Base-by-base conservation (phyloP, 2,329 filamentous ascomycete species). In the Pleomassaria siparia region DNA sequence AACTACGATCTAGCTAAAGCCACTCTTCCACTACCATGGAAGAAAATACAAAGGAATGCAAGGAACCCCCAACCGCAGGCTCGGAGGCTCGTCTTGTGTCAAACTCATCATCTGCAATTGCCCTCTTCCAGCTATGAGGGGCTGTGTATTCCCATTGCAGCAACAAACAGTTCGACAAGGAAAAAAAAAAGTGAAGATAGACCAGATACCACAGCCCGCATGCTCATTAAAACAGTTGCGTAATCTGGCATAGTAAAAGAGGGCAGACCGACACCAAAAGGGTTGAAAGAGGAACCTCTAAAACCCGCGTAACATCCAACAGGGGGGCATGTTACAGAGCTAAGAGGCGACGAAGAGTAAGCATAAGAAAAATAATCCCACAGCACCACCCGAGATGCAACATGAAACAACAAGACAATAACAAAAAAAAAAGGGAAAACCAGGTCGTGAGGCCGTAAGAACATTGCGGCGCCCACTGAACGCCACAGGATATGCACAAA, bases 401-500 rank as follows among this genome's bases (percentile, higher is more conserved):
- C 25, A 57, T n/a, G n/a, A n/a, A n/a, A 56, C 32, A 12, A 47
- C 40, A 47, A 46, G 15, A 53, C 48, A 54, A 59, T 42, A 46
- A 37, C 49, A 55, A 59, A 60, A 54, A 51, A 37, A 44, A 62
- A 60, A 52, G 48, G 59, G 61, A 43, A 32, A 49, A 57, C 56
- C 32, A 53, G 61, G 56, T 72, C 69, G 60, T 72, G 54, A 72
- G 65, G 69, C 67, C 69, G 60, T 64, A 49, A 62, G 54, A 66
- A 68, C 51, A 55, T 57, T 54, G 61, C 48, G 49, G 51, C 55
- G 57, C 55, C 28, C 40, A 47, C 41, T 15, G 49, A 58, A 56
- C 59, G 59, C 58, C 60, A 47, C 55, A 54, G 50, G 53, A 64
- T 71, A 71, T 71, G 60, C 62, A 71, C 67, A 71, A 57, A 54